Percentiles rank a stretch among this genome's conserved stretches.
Evolutionary conservation across 2,329 filamentous ascomycete species (phyloP).

Genomic region (Metarhizium anisopliae): DNA sequence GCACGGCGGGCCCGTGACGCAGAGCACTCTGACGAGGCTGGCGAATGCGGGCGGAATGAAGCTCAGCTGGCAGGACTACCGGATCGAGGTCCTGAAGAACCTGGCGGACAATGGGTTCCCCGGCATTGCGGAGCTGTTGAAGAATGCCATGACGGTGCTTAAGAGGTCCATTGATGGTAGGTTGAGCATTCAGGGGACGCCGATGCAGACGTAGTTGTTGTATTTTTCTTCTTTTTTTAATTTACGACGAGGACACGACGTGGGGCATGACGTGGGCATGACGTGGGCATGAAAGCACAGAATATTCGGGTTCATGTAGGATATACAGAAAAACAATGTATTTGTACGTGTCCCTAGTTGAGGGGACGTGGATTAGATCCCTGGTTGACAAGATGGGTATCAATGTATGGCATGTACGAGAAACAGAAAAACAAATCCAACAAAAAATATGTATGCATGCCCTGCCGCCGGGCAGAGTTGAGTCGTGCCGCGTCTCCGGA

Average conservation of each 20-base stretch:
- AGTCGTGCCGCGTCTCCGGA: constrained; percentile 15
- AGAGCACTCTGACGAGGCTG: constrained; percentile 54
- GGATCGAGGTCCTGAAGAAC: constrained; percentile 60
- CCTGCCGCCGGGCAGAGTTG: constrained; percentile 19
- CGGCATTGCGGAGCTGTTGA: constrained; percentile 65
- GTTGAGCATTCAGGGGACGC: constrained; percentile 12
- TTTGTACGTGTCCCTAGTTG: not conserved
- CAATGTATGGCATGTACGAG: not conserved
- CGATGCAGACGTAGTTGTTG: constrained; percentile 2
- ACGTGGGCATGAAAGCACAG: too few relatives aligned
- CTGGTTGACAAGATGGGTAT: constrained; percentile 24
- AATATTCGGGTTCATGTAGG: not conserved
- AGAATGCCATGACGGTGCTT: constrained; percentile 71
- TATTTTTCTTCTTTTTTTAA: not conserved
- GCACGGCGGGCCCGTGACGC: constrained; percentile 62
- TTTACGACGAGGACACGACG: too few relatives aligned
- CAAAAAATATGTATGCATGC: constrained; percentile 10
- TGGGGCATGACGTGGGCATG: not conserved
- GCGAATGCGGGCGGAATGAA: constrained; percentile 55
- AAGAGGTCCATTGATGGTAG: constrained; percentile 37
- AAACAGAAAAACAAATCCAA: constrained; percentile 15
- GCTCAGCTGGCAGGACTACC: constrained; percentile 66
- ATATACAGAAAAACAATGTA: not conserved
- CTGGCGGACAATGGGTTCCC: constrained; percentile 54
- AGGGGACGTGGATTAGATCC: not conserved